Evolutionary conservation across 352 stramenopile genomes (phyloP).

Genomic region (Phytophthora chlamydospora): DNA sequence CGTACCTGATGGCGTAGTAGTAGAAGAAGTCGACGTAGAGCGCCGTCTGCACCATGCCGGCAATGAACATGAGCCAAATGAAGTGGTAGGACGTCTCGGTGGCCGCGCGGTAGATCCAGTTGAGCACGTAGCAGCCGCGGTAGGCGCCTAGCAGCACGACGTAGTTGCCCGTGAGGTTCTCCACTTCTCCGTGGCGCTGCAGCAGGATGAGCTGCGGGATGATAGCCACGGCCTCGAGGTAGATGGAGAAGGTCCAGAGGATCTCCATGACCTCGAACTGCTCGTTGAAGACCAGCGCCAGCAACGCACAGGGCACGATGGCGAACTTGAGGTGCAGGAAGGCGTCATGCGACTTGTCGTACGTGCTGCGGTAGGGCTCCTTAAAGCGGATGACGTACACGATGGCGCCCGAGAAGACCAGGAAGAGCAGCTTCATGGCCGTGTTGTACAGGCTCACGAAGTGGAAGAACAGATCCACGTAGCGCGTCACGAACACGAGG

Average conservation of each 20-base stretch:
- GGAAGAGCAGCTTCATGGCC: constrained; percentile 99
- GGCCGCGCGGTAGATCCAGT: constrained; percentile 99
- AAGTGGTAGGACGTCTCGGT: constrained; percentile 97
- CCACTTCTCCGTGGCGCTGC: constrained; percentile 97
- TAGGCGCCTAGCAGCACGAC: constrained; percentile 99
- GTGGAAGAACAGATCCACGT: constrained; percentile 98
- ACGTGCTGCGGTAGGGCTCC: constrained; percentile 97
- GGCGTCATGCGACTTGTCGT: constrained; percentile 99
- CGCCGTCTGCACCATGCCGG: constrained; percentile 97
- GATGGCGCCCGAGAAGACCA: constrained; percentile 95
- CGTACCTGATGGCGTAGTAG: constrained; percentile 96
- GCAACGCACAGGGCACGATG: constrained; percentile 93
- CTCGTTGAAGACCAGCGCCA: constrained; percentile 97
- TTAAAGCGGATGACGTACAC: constrained; percentile 98
- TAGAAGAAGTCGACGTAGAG: constrained; percentile 99
- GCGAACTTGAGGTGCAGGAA: constrained; percentile 99
- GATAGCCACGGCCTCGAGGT: constrained; percentile 98
- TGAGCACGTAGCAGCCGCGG: constrained; percentile 98
- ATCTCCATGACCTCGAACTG: constrained; percentile 92
- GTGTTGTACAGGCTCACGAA: constrained; percentile 98
- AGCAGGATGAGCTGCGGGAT: constrained; percentile 99
- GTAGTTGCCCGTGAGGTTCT: constrained; percentile 99
- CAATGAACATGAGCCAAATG: constrained; percentile 99
- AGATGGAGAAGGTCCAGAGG: constrained; percentile 99
- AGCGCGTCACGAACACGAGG: constrained; percentile 98